These are phyloP conservation scores for Trypanosoma rangeli DNA, from an alignment of 208 protist genomes.

Conservation along the genomic window DNA sequence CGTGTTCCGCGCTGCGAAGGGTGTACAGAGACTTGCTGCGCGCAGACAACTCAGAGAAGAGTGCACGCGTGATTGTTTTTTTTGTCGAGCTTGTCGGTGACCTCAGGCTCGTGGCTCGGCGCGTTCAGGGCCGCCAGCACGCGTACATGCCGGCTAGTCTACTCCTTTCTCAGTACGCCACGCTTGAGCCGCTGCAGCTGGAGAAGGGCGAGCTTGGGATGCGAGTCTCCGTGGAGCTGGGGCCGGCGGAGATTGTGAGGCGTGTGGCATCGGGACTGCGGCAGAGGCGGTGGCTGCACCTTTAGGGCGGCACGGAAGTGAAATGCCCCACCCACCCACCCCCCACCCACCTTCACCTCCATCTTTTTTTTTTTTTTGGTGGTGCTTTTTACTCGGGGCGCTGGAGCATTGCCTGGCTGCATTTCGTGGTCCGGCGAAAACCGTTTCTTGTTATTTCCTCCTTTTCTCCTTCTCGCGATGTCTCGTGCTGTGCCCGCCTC, in stretches of 20 bases:
- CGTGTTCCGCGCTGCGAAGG: constrained; percentile 65
- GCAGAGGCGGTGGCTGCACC: neutral
- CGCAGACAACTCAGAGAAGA: constrained; percentile 11
- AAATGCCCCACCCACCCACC: neutral
- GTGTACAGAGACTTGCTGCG: constrained; percentile 64
- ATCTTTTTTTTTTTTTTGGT: neutral
- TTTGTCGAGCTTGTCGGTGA: constrained; percentile 58
- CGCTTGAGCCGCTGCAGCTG: constrained; percentile 44
- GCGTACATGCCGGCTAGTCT: constrained; percentile 73
- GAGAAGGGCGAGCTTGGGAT: constrained; percentile 34
- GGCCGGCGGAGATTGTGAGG: constrained; percentile 29
- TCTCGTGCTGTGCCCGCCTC: neutral
- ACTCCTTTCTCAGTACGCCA: constrained; percentile 58
- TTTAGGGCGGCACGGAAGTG: neutral
- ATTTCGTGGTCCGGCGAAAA: neutral
- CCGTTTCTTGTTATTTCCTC: neutral
- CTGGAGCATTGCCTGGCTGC: too few species aligned
- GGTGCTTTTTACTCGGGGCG: too few species aligned
- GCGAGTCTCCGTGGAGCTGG: constrained; percentile 26
- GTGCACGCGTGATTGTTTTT: constrained; percentile 30
- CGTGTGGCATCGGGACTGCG: constrained; percentile 23
- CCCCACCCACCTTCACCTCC: too few species aligned
- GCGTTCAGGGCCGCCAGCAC: constrained; percentile 42
- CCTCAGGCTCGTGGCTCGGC: constrained; percentile 28
- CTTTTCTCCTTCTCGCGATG: neutral